Conservation (phyloP, 805 yeast genomes). For the Kodamaea fukazawae region DNA sequence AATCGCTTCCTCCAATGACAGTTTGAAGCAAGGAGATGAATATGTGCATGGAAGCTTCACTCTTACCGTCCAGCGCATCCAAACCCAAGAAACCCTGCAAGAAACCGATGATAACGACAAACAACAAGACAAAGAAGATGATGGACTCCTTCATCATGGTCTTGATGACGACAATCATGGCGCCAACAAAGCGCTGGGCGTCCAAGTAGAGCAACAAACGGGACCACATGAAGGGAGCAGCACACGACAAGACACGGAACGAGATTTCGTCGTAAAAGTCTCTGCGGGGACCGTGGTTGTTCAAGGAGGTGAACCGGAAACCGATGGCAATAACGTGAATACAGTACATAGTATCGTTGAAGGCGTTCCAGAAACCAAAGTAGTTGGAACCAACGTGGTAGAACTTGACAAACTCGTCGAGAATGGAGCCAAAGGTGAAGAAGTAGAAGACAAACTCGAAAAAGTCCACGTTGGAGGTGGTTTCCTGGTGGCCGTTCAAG, state of each 20-base stretch:
- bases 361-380: constrained; percentile 74
- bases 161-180: constrained; percentile 80
- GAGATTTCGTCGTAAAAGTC: constrained; percentile 53
- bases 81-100: constrained; percentile 84
- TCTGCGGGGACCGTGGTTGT: constrained; percentile 16
- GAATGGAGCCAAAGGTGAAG: constrained; percentile 62
- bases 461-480: constrained; percentile 29
- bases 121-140: constrained; percentile 73
- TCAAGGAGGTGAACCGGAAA: constrained; percentile 49
- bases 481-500: constrained; percentile 54
- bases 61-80: constrained; percentile 82
- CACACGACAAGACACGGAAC: constrained; percentile 69
- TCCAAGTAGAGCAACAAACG: constrained; percentile 74
- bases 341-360: constrained; percentile 67
- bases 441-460: constrained; percentile 59
- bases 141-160: constrained; percentile 85
- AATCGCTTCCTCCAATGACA: constrained; percentile 71
- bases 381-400: constrained; percentile 75
- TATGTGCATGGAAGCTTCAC: constrained; percentile 68
- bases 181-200: constrained; percentile 79
- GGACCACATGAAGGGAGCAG: constrained; percentile 86
- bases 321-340: constrained; percentile 52
- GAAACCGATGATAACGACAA: constrained; percentile 73
- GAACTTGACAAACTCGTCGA: constrained; percentile 68
- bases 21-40: constrained; percentile 66